Percentiles rank a stretch among this genome's conserved stretches.
phyloP scores from a whole-genome alignment of 495 filamentous ascomycete species.

The Jackrogersella multiformis region DNA sequence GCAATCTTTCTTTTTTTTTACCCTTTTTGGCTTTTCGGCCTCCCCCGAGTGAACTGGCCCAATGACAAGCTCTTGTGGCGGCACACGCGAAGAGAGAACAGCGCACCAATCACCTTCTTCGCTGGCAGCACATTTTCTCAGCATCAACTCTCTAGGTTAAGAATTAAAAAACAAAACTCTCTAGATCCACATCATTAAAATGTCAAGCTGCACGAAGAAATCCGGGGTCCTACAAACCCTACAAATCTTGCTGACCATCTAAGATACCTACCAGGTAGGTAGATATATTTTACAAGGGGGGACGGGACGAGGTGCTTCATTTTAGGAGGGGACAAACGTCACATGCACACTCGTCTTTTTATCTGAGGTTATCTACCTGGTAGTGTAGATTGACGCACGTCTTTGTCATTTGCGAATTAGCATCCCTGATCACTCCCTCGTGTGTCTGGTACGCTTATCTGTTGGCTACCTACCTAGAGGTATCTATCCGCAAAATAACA shows the following conservation, averaged over 20 bases:
- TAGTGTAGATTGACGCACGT: conserved; percentile 21
- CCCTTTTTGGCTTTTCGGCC: conserved; percentile 14
- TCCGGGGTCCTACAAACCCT: conserved; percentile 36
- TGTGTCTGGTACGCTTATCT: conserved; percentile 37
- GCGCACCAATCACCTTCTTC: conserved; percentile 27
- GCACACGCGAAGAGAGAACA: conserved; percentile 29
- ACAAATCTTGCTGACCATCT: background rate
- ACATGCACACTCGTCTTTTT: conserved; percentile 21
- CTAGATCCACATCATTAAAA: conserved; percentile 11
- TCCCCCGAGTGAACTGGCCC: conserved; percentile 2
- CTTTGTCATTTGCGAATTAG: conserved; percentile 32
- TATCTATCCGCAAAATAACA: conserved; percentile 13
- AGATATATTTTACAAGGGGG: conserved; percentile 9
- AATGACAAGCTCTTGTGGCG: conserved; percentile 33
- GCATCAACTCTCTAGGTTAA: background rate
- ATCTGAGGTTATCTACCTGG: conserved; percentile 34
- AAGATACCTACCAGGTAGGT: background rate
- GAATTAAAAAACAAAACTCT: background rate
- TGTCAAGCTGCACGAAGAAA: conserved; percentile 21
- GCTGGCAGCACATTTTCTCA: conserved; percentile 32
- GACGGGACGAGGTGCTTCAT: conserved; percentile 12
- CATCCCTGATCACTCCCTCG: conserved; percentile 28
- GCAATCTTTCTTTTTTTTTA: background rate
- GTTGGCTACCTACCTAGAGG: no score
- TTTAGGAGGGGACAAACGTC: conserved; percentile 16